These are phyloP conservation scores for Basidioascus undulatus DNA, from an alignment of 768 basidiomycete species.

Conservation along the genomic window DNA sequence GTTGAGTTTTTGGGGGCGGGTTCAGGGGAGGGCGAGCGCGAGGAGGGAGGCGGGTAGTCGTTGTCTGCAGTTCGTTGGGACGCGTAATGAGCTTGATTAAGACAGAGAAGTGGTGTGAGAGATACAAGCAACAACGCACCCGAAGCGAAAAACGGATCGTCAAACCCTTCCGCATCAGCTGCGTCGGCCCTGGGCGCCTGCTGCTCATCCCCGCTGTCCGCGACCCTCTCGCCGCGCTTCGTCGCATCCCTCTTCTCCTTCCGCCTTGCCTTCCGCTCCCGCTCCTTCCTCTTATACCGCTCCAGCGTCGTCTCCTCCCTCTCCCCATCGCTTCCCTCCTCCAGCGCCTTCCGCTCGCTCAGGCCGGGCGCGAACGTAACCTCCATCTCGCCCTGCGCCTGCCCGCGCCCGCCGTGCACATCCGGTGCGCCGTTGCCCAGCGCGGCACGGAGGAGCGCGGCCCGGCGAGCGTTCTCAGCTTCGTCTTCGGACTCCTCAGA, in stretches of 20 bases:
- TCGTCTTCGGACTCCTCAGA: constrained; percentile 6
- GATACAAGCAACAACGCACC: too few species aligned
- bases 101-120: too few species aligned
- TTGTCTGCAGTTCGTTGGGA: too few species aligned
- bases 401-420: constrained; percentile 1
- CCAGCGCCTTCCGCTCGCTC: constrained; percentile 22
- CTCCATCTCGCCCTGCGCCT: constrained; percentile 46
- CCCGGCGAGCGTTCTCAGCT: constrained; percentile 3
- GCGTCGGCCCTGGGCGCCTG: too few species aligned
- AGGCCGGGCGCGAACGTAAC: constrained; percentile 83
- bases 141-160: too few species aligned
- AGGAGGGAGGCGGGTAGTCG: constrained; percentile 32
- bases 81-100: too few species aligned
- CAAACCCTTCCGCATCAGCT: too few species aligned
- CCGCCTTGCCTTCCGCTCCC: constrained; percentile 40
- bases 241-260: background rate
- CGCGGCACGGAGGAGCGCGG: too few species aligned
- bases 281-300: constrained; percentile 67
- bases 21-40: background rate
- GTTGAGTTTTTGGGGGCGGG: background rate
- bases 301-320: constrained; percentile 72
- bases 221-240: background rate
- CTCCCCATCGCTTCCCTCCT: constrained; percentile 16
- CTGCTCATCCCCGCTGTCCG: too few species aligned
- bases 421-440: constrained; percentile 3